Evolutionary conservation across 164 flowering plant species (phyloP).

Genomic region (Kalanchoe fedtschenkoi): DNA sequence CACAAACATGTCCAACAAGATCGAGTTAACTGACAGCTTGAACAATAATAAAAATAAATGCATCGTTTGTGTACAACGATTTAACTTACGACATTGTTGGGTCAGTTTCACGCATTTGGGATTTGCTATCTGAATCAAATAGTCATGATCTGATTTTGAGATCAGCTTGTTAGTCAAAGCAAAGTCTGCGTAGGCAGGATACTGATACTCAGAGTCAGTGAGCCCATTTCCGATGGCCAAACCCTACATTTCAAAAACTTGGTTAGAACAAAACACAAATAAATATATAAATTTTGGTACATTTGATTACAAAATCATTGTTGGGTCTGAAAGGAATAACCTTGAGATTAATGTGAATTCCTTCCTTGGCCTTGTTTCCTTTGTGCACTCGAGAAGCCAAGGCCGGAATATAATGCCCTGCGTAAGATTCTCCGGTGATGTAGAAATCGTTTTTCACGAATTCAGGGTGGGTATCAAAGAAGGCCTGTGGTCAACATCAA

Average conservation of each 20-base stretch:
- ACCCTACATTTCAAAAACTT: slow-evolving; percentile 49
- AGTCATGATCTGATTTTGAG: slow-evolving; percentile 23
- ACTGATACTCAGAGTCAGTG: slow-evolving; percentile 59
- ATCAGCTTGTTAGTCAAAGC: slow-evolving; percentile 59
- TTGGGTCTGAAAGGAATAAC: slow-evolving; percentile 13
- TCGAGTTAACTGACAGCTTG: too few relatives aligned
- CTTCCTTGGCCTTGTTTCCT: slow-evolving; percentile 59
- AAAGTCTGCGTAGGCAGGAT: slow-evolving; percentile 50
- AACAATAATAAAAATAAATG: too few relatives aligned
- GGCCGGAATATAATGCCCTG: slow-evolving; percentile 78
- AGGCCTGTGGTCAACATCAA: slow-evolving; percentile 49
- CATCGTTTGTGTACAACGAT: too few relatives aligned
- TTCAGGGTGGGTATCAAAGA: slow-evolving; percentile 55
- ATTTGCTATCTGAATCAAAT: slow-evolving; percentile 24
- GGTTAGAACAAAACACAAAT: too few relatives aligned
- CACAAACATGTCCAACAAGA: neutral
- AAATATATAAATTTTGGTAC: too few relatives aligned
- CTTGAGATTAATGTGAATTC: slow-evolving; percentile 54
- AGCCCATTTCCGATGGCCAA: slow-evolving; percentile 80
- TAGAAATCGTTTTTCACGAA: slow-evolving; percentile 45
- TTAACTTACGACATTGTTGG: slow-evolving; percentile 46
- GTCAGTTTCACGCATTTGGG: slow-evolving; percentile 42
- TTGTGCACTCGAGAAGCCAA: slow-evolving; percentile 54
- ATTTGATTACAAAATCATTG: too few relatives aligned
- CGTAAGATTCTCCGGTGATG: slow-evolving; percentile 78